These are phyloP conservation scores for Plasmodium chabaudi DNA, from an alignment of 169 alveolate species.

Conservation along the genomic window DNA sequence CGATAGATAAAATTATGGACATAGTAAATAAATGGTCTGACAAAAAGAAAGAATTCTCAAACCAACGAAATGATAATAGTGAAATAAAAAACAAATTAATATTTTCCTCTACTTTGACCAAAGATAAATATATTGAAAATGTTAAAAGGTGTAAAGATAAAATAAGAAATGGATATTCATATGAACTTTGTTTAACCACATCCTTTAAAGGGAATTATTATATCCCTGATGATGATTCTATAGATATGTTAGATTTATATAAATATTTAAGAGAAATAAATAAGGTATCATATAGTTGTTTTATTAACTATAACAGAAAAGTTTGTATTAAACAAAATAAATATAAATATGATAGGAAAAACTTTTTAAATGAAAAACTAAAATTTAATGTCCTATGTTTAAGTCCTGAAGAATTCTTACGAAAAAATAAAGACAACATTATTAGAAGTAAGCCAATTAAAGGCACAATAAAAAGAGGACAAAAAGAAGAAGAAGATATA, in stretches of 20 bases:
- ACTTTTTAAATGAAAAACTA: not conserved
- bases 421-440: slow-evolving; percentile 58
- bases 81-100: slow-evolving; percentile 5
- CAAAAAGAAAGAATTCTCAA: not conserved
- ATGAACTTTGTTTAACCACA: slow-evolving; percentile 81
- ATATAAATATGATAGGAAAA: not conserved
- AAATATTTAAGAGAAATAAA: not conserved
- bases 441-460: slow-evolving; percentile 80
- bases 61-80: not conserved
- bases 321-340: not conserved
- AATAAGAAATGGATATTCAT: slow-evolving; percentile 72
- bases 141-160: slow-evolving; percentile 47
- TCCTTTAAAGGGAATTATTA: slow-evolving; percentile 17
- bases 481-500: slow-evolving; percentile 68
- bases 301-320: not conserved
- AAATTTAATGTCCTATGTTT: slow-evolving; percentile 55
- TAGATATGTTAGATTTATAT: not conserved
- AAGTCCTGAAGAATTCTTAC: slow-evolving; percentile 79
- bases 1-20: not conserved
- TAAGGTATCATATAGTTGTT: not conserved
- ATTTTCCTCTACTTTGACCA: not conserved
- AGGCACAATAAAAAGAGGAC: slow-evolving; percentile 80
- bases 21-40: not conserved
- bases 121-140: slow-evolving; percentile 42
- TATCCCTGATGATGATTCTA: not conserved